phyloP scores from a whole-genome alignment of 805 yeast species.

The Saturnispora galanensis region DNA sequence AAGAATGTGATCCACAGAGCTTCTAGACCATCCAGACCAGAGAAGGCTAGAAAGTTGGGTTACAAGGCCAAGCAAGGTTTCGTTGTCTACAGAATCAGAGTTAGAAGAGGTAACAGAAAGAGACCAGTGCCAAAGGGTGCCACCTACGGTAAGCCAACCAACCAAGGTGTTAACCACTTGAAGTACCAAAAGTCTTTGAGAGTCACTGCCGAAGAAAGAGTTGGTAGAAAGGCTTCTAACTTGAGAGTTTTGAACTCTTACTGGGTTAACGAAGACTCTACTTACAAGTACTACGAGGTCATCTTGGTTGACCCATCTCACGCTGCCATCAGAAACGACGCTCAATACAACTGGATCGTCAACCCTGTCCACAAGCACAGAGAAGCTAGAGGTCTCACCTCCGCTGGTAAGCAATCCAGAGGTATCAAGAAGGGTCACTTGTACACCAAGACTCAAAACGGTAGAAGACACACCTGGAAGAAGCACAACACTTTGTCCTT shows the following conservation, averaged over 20 bases:
- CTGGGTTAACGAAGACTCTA: conserved; percentile 99
- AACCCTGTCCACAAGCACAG: conserved; percentile 99
- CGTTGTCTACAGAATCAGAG: conserved; percentile 97
- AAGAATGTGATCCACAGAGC: conserved; percentile 98
- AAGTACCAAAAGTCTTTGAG: conserved; percentile 98
- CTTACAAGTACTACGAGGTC: conserved; percentile 98
- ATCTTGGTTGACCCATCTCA: conserved; percentile 96
- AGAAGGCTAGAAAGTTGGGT: conserved; percentile 99
- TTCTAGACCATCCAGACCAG: conserved; percentile 97
- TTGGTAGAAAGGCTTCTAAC: conserved; percentile 97
- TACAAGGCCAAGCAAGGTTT: conserved; percentile 99
- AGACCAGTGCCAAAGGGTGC: conserved; percentile 99
- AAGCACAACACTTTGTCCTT: conserved; percentile 95
- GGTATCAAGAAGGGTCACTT: conserved; percentile 99
- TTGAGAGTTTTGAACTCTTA: conserved; percentile 98
- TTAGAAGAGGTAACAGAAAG: conserved; percentile 99
- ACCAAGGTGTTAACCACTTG: conserved; percentile 99
- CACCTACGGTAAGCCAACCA: conserved; percentile 99
- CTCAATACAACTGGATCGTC: conserved; percentile 99
- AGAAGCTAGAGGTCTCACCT: conserved; percentile 97
- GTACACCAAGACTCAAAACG: conserved; percentile 96
- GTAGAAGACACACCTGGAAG: conserved; percentile 99
- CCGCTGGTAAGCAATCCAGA: conserved; percentile 98
- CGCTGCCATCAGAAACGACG: conserved; percentile 97
- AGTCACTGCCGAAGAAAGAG: conserved; percentile 99